Conservation (phyloP, 768 basidiomycete genomes). For the Lentinula aciculospora region DNA sequence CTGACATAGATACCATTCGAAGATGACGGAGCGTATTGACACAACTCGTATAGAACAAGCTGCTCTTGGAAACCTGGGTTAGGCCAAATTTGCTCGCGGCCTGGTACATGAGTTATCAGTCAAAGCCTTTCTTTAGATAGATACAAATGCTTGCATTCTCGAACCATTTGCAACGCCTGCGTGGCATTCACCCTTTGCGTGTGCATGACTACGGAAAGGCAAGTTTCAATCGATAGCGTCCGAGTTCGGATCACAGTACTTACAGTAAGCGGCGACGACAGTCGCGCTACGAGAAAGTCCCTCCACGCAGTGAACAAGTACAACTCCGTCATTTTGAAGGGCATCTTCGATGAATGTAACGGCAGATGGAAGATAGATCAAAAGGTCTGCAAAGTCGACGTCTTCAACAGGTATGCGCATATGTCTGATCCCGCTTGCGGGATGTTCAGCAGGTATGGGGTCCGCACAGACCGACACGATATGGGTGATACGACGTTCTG, state of each 20-base stretch:
- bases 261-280: slow-evolving; percentile 74
- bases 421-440: slow-evolving; percentile 64
- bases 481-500: slow-evolving; percentile 74
- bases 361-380: slow-evolving; percentile 60
- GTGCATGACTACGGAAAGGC: slow-evolving; percentile 53
- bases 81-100: slow-evolving; percentile 73
- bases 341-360: slow-evolving; percentile 65
- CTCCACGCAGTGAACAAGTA: slow-evolving; percentile 65
- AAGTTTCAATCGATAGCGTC: slow-evolving; percentile 9
- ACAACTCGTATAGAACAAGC: slow-evolving; percentile 69
- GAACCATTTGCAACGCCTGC: slow-evolving; percentile 54
- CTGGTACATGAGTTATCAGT: slow-evolving; percentile 26
- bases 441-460: slow-evolving; percentile 62
- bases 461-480: slow-evolving; percentile 75
- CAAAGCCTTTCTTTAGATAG: background rate
- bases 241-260: slow-evolving; percentile 19
- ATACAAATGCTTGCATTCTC: slow-evolving; percentile 39
- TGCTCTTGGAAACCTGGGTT: slow-evolving; percentile 79
- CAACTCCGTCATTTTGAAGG: slow-evolving; percentile 47
- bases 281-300: slow-evolving; percentile 63
- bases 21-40: slow-evolving; percentile 57
- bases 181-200: slow-evolving; percentile 50
- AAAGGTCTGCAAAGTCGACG: slow-evolving; percentile 62
- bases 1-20: slow-evolving; percentile 59
- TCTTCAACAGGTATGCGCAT: slow-evolving; percentile 68